Evolutionary conservation across 2,329 filamentous ascomycete species (phyloP).

Genomic region (Epichloe coenophiala): DNA sequence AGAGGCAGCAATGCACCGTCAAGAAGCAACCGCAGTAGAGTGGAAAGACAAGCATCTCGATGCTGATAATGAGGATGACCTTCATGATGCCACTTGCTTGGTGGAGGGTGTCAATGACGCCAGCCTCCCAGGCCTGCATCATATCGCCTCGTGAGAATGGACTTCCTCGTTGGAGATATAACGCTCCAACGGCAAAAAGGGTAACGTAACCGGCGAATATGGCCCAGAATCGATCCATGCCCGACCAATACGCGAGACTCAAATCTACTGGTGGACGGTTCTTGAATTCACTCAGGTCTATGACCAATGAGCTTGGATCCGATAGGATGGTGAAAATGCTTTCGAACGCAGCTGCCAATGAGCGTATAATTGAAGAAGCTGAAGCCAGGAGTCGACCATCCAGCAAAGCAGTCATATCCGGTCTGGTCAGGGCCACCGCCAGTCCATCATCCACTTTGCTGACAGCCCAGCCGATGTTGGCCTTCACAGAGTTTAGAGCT

Average conservation of each 20-base stretch:
- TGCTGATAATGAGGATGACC: constrained; percentile 94
- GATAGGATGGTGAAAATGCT: constrained; percentile 17
- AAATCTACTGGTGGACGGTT: constrained; percentile 31
- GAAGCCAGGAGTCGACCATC: constrained; percentile 7
- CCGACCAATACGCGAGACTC: constrained; percentile 53
- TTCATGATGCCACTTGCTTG: constrained; percentile 97
- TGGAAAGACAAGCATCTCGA: constrained; percentile 96
- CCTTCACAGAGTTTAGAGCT: constrained; percentile 48
- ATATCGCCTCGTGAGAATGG: constrained; percentile 48
- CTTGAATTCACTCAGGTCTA: constrained; percentile 36
- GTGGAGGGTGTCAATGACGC: constrained; percentile 68
- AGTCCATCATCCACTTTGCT: constrained; percentile 21
- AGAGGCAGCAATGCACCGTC: constrained; percentile 81
- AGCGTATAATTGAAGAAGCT: neutral
- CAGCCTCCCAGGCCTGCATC: constrained; percentile 56
- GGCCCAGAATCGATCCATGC: constrained; percentile 52
- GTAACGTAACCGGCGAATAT: constrained; percentile 71
- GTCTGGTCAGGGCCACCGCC: constrained; percentile 31
- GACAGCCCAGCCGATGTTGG: constrained; percentile 30
- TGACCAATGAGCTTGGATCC: constrained; percentile 43
- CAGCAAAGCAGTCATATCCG: constrained; percentile 20
- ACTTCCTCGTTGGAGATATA: constrained; percentile 65
- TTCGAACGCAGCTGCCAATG: constrained; percentile 10
- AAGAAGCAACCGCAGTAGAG: constrained; percentile 87
- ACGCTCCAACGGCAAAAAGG: constrained; percentile 56